Percentiles rank a stretch among this genome's conserved stretches.
phyloP scores from a whole-genome alignment of 2,329 filamentous ascomycete species.

The Alternaria brassicae region DNA sequence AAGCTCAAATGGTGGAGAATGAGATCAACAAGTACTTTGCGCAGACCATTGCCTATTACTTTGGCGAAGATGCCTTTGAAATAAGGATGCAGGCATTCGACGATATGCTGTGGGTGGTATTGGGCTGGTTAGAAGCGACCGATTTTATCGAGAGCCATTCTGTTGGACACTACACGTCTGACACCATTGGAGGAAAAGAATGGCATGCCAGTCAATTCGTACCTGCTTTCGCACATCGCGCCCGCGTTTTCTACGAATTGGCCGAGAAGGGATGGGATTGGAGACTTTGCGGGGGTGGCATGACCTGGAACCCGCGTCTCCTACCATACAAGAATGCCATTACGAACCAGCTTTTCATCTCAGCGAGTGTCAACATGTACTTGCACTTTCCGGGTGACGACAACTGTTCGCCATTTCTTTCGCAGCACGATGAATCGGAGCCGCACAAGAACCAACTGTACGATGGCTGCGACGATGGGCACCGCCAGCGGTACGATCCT shows the following conservation, averaged over 20 bases:
- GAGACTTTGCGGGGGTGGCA: constrained; percentile 80
- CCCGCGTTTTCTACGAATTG: constrained; percentile 84
- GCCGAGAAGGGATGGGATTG: constrained; percentile 82
- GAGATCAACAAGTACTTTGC: constrained; percentile 83
- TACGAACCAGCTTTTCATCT: constrained; percentile 88
- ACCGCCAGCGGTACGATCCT: constrained; percentile 57
- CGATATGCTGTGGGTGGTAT: constrained; percentile 93
- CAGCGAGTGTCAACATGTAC: constrained; percentile 88
- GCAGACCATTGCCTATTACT: constrained; percentile 80
- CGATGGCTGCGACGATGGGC: constrained; percentile 17
- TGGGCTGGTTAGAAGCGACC: constrained; percentile 86
- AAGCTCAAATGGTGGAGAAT: constrained; percentile 69
- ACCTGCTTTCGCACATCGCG: constrained; percentile 79
- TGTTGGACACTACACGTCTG: constrained; percentile 62
- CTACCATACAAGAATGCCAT: constrained; percentile 93
- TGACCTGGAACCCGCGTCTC: constrained; percentile 83
- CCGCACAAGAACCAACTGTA: constrained; percentile 5
- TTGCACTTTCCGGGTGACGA: constrained; percentile 83
- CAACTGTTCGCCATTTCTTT: constrained; percentile 72
- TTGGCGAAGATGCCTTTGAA: constrained; percentile 79
- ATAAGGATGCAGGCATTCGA: constrained; percentile 84
- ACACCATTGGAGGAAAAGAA: constrained; percentile 4
- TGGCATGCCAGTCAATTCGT: constrained; percentile 84
- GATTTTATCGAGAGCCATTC: constrained; percentile 78
- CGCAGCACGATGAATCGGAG: constrained; percentile 26